These are phyloP conservation scores for Bauhinia variegata DNA, from an alignment of 306 rosid genomes.

Conservation along the genomic window DNA sequence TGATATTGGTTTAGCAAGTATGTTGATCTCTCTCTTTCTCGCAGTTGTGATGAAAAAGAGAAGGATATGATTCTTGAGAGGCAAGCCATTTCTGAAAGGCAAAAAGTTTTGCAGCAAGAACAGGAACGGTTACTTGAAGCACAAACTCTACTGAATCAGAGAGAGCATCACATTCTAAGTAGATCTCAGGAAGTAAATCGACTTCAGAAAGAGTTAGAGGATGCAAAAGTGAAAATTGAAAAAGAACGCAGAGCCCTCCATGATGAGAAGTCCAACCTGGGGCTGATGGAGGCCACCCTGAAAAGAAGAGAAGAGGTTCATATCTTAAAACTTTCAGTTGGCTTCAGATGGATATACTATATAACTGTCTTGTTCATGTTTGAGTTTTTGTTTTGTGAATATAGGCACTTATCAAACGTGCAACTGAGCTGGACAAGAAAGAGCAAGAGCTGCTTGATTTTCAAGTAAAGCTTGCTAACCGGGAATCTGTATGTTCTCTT, in stretches of 20 bases:
- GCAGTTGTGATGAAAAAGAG: slow-evolving; percentile 85
- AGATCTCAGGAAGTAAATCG: slow-evolving; percentile 72
- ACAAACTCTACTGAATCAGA: slow-evolving; percentile 72
- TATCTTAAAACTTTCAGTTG: slow-evolving; percentile 30
- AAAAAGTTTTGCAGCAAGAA: slow-evolving; percentile 73
- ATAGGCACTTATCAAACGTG: slow-evolving; percentile 64
- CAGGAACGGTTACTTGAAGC: slow-evolving; percentile 88
- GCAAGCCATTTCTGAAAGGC: slow-evolving; percentile 83
- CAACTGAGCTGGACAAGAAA: slow-evolving; percentile 61
- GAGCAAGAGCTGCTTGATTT: slow-evolving; percentile 69
- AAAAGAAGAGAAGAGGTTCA: slow-evolving; percentile 72
- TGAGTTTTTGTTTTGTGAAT: slow-evolving; percentile 34
- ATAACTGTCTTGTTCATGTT: slow-evolving; percentile 31
- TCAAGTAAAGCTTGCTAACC: slow-evolving; percentile 65
- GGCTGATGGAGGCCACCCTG: slow-evolving; percentile 60
- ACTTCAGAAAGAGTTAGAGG: slow-evolving; percentile 76
- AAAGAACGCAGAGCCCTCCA: slow-evolving; percentile 55
- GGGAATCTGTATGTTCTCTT: slow-evolving; percentile 69
- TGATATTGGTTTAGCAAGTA: slow-evolving; percentile 25
- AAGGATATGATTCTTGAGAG: slow-evolving; percentile 76
- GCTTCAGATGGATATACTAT: slow-evolving; percentile 23
- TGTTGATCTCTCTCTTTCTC: slow-evolving; percentile 27
- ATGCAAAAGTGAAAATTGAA: slow-evolving; percentile 53
- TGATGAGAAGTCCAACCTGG: slow-evolving; percentile 65
- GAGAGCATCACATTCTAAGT: slow-evolving; percentile 69